Evolutionary conservation across 2,329 filamentous ascomycete genomes (phyloP).

Genomic region (Septoria petroselini): DNA sequence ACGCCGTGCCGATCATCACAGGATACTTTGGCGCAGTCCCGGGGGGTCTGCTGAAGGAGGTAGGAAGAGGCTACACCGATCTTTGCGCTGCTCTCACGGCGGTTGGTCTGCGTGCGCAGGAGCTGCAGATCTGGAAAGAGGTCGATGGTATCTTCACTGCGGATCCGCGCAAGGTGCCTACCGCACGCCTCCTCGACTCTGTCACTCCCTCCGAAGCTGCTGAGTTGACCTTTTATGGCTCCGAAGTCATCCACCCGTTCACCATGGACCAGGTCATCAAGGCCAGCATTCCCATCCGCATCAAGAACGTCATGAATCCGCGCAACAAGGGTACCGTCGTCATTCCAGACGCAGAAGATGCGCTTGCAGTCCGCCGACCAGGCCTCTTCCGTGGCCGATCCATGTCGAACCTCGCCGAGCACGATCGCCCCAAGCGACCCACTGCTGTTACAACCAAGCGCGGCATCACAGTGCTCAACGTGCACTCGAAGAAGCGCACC

Average conservation of each 20-base stretch:
- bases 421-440: constrained; percentile 49
- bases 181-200: constrained; percentile 78
- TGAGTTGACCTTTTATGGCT: constrained; percentile 72
- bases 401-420: constrained; percentile 39
- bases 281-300: constrained; percentile 79
- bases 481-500: constrained; percentile 95
- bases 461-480: constrained; percentile 93
- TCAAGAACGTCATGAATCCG: constrained; percentile 90
- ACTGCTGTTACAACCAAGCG: constrained; percentile 91
- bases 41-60: constrained; percentile 83
- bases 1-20: constrained; percentile 57
- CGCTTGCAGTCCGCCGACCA: constrained; percentile 52
- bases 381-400: constrained; percentile 51
- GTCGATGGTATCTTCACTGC: constrained; percentile 91
- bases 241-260: constrained; percentile 96
- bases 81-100: constrained; percentile 89
- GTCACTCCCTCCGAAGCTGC: constrained; percentile 95
- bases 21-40: constrained; percentile 95
- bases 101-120: constrained; percentile 79
- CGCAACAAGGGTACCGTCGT: constrained; percentile 75
- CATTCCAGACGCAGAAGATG: constrained; percentile 66
- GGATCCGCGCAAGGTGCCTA: constrained; percentile 85
- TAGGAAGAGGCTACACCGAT: constrained; percentile 95
- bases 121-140: constrained; percentile 98
- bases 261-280: constrained; percentile 91